Evolutionary conservation across 2,329 filamentous ascomycete genomes (phyloP).

Genomic region (Diplocarpon mali): DNA sequence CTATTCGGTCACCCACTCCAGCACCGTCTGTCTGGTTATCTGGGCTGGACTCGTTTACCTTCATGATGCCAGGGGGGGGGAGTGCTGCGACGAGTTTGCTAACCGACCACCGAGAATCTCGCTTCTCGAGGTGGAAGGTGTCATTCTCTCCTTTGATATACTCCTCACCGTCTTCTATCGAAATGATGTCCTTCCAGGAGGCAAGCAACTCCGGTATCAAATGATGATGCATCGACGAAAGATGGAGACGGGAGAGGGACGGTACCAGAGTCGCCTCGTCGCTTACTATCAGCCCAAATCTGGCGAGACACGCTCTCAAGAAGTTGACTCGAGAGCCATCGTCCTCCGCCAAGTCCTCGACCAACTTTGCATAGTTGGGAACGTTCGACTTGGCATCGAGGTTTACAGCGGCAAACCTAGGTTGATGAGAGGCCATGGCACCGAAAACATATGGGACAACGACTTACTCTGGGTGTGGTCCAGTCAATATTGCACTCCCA

Average conservation of each 20-base stretch:
- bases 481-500: conserved; percentile 69
- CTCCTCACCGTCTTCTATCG: conserved; percentile 53
- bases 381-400: conserved; percentile 56
- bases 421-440: neutral
- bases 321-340: conserved; percentile 64
- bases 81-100: conserved; percentile 44
- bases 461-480: conserved; percentile 82
- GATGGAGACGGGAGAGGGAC: conserved; percentile 69
- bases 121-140: conserved; percentile 66
- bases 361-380: conserved; percentile 58
- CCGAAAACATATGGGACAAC: neutral
- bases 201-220: conserved; percentile 59
- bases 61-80: conserved; percentile 14
- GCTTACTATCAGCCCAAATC: conserved; percentile 72
- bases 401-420: conserved; percentile 72
- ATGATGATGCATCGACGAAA: conserved; percentile 57
- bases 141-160: conserved; percentile 75
- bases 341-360: conserved; percentile 55
- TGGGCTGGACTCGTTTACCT: conserved; percentile 6
- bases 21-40: conserved; percentile 29
- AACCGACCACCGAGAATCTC: conserved; percentile 48
- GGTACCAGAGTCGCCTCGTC: conserved; percentile 59
- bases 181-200: conserved; percentile 56
- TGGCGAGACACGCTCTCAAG: conserved; percentile 65
- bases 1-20: conserved; percentile 42